Evolutionary conservation across 805 yeast genomes (phyloP), one percentile per base, ranked within the genome.

Genomic region (Citeromyces nyonsensis): DNA sequence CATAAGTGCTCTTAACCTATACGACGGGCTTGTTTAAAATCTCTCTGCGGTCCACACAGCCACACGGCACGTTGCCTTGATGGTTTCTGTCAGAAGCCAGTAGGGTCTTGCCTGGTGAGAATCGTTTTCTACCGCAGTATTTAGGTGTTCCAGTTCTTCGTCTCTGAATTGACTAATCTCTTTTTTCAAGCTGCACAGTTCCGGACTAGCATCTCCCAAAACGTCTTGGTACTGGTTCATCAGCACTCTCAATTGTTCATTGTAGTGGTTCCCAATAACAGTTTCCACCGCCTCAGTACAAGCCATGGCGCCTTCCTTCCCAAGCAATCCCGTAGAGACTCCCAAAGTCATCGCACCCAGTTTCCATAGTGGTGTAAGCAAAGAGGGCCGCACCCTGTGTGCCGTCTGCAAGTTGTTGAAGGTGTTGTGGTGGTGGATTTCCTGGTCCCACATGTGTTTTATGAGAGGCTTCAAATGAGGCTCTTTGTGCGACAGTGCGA

Each of bases 251-350:
- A 91, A 59, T 52, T 91, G 98, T 38, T 74, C 76, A 49, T 91
- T 91, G 55, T 91, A 91, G 51, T 91, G 98, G 2, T 82, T 81
- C 2, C 98, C 98, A 51, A 91, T 91, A 5, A 91, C 97, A 0
- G 98, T 91, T 54, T 91, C 98, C 2, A 91, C 97, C 0, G 97
- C 97, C 38, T 86, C 97, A 0, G 98, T 91, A 51, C 98, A 91
- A 1, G 98, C 97, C 98, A 91, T 91, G 2, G 98, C 97, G 2
- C 95, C 96, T 49, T 88, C 95, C 47, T 84, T 83, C 11, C 95
- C 78, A 39, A 85, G 54, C 34, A 80, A 44, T 0, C 95, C 96
- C 1, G 97, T 91, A 1, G 76, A 79, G 2, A 73, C 71, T 3
- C 98, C 98, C 59, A 91, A 63, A 1, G 75, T 74, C 32, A 79